Evolutionary conservation across 169 alveolate species (phyloP).

Genomic region (Toxoplasma gondii): DNA sequence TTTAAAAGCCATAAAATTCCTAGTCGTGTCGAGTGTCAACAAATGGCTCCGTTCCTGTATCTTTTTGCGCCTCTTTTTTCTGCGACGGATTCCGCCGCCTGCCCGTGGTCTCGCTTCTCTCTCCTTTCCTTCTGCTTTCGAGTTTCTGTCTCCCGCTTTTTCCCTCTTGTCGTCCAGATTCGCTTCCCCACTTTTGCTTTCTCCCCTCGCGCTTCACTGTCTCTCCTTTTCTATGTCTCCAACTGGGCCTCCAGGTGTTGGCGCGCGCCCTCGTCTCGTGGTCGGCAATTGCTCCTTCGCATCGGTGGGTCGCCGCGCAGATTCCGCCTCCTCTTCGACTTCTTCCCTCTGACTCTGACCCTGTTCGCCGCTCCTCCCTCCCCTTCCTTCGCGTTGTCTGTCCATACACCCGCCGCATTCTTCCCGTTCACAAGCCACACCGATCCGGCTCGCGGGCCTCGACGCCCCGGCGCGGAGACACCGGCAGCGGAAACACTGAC

Average conservation of each 20-base stretch:
- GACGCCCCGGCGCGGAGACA: neutral
- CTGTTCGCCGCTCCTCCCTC: neutral
- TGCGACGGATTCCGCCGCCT: too few relatives aligned
- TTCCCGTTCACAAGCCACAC: neutral
- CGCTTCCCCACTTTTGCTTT: neutral
- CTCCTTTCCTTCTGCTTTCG: too few relatives aligned
- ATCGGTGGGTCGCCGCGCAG: neutral
- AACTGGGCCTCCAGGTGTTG: neutral
- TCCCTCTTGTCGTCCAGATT: neutral
- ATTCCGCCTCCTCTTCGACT: neutral
- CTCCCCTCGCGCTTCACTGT: neutral
- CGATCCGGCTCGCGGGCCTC: neutral
- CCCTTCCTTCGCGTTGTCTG: neutral
- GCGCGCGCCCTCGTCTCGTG: neutral
- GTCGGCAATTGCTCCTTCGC: neutral
- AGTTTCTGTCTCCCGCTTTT: too few relatives aligned
- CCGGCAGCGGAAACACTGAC: too few relatives aligned
- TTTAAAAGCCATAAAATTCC: too few relatives aligned
- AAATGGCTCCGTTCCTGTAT: too few relatives aligned
- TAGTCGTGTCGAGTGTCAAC: too few relatives aligned
- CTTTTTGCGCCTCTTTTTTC: too few relatives aligned
- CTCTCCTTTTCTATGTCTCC: neutral
- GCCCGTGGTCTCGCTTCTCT: too few relatives aligned
- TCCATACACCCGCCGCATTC: neutral
- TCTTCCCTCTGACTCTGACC: neutral